phyloP scores from a whole-genome alignment of 192 early-diverging fungal genomes.

The Podila clonocystis region DNA sequence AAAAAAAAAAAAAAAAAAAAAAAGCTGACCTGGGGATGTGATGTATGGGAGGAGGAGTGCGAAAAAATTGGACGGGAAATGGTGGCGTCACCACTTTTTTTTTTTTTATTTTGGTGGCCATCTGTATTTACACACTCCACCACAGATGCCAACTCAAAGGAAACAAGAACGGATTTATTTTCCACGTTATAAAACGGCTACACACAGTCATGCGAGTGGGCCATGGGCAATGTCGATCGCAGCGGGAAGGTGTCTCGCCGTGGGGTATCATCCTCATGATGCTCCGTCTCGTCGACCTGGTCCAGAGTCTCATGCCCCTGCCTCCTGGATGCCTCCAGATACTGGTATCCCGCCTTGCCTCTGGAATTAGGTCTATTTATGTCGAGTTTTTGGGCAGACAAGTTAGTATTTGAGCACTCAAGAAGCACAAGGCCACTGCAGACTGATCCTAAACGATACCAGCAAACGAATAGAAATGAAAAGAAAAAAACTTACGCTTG shows the following conservation, averaged over 20 bases:
- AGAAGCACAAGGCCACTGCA: neutral
- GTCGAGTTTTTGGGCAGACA: neutral
- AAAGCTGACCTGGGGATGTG: too few species aligned
- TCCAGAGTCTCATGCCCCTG: neutral
- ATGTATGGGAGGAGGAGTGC: too few species aligned
- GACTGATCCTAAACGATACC: neutral
- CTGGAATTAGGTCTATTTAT: neutral
- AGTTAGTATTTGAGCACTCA: neutral
- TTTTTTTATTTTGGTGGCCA: too few species aligned
- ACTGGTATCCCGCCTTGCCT: neutral
- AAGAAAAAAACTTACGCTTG: neutral
- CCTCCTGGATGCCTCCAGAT: neutral
- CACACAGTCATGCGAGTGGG: neutral
- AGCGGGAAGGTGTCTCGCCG: neutral
- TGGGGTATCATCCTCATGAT: neutral
- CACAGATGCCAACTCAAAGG: too few species aligned
- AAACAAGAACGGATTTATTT: too few species aligned
- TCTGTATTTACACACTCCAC: too few species aligned
- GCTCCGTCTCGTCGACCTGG: neutral
- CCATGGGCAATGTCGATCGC: neutral
- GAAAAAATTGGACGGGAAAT: too few species aligned
- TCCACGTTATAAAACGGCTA: neutral
- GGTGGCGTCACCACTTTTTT: too few species aligned
- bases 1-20: too few species aligned
- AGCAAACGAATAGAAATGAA: neutral